phyloP scores from a whole-genome alignment of 306 rosid genomes.

The Arachis hypogaea region DNA sequence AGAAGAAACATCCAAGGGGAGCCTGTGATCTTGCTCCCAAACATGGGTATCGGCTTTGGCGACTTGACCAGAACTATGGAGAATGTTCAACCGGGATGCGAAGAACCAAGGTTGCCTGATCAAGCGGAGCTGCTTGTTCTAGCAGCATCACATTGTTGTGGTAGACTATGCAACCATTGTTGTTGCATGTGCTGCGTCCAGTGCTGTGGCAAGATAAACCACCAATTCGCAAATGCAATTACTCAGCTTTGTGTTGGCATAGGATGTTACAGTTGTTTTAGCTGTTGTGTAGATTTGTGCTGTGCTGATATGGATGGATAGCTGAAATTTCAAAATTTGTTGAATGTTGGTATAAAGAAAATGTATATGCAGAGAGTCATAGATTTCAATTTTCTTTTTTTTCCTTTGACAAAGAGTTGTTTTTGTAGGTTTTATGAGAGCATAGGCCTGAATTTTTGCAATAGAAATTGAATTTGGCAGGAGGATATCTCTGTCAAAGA shows the following conservation, averaged over 20 bases:
- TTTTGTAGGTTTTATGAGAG: conserved; percentile 6
- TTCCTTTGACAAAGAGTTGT: neutral
- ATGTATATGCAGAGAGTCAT: conserved; percentile 19
- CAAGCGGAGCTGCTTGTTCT: conserved; percentile 63
- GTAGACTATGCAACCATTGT: conserved; percentile 48
- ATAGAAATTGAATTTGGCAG: conserved; percentile 17
- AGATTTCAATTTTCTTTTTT: neutral
- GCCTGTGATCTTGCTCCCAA: conserved; percentile 47
- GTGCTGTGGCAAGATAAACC: conserved; percentile 52
- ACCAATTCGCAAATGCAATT: conserved; percentile 53
- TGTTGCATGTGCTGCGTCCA: conserved; percentile 79
- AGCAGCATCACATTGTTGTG: conserved; percentile 72
- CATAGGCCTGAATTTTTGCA: conserved; percentile 19
- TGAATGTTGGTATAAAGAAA: conserved; percentile 6
- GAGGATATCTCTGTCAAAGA: neutral
- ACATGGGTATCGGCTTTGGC: conserved; percentile 70
- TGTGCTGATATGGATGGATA: conserved; percentile 35
- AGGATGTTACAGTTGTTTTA: conserved; percentile 65
- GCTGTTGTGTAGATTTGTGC: conserved; percentile 62
- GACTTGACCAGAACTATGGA: conserved; percentile 71
- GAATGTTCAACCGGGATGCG: conserved; percentile 61
- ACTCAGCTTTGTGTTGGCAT: conserved; percentile 72
- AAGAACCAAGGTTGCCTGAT: conserved; percentile 56
- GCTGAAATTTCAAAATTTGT: conserved; percentile 29
- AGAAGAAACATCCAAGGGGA: conserved; percentile 31